A percentile compares a stretch with the other conserved stretches of the same genome.
Conservation (phyloP, 2,329 filamentous ascomycete species). For the Stenocarpella maydis region DNA sequence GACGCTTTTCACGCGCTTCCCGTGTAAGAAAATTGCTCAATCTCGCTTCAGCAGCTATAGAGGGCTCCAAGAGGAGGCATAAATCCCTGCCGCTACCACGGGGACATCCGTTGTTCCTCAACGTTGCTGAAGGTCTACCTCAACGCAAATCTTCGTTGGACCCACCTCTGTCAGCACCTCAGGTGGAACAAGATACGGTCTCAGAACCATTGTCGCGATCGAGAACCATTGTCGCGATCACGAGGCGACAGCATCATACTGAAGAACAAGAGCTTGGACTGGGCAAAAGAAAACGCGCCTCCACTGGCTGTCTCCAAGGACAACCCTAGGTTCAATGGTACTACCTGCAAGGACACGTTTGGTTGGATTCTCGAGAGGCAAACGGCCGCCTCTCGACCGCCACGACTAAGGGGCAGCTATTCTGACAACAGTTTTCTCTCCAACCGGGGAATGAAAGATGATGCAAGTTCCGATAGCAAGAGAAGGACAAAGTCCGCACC, state of each 20-base stretch:
- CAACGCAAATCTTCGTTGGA: too few relatives aligned
- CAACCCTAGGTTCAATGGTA: accelerated
- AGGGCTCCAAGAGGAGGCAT: too few relatives aligned
- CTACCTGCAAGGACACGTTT: accelerated
- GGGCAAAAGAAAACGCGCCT: too few relatives aligned
- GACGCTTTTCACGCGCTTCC: accelerated
- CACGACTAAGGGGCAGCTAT: neutral
- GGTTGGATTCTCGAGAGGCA: neutral
- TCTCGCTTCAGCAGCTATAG: neutral
- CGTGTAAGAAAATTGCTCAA: accelerated
- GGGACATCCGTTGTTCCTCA: accelerated
- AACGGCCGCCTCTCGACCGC: neutral
- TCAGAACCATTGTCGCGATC: too few relatives aligned
- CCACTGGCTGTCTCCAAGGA: too few relatives aligned
- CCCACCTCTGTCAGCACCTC: neutral
- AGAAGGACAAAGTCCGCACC: neutral
- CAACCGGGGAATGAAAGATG: neutral
- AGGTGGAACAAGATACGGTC: too few relatives aligned
- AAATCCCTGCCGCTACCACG: neutral
- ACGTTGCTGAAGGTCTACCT: neutral
- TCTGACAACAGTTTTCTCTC: neutral
- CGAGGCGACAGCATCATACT: too few relatives aligned
- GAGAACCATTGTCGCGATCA: too few relatives aligned
- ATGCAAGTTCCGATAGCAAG: neutral
- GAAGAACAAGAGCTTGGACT: too few relatives aligned